Evolutionary conservation across 805 yeast genomes (phyloP), one percentile per base, ranked within the genome.

Genomic region (Metschnikowia gelsemii): DNA sequence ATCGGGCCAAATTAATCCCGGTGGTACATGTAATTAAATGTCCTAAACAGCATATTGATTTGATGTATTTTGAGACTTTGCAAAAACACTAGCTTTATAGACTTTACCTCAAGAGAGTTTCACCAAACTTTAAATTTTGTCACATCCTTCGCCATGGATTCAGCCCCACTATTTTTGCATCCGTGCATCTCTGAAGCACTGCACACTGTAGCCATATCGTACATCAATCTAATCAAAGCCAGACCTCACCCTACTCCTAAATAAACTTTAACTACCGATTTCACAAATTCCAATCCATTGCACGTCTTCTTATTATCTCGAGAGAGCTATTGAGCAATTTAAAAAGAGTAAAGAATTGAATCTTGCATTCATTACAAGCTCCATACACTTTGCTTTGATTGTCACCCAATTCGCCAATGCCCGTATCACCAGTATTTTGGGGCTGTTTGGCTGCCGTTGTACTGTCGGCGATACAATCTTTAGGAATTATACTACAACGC

Each of bases 401-500:
- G 30, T 27, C 25, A 20, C 35, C n/a, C 26, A 32, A 5, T 19
- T 21, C 22, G 8, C 20, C 21, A 36, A 44, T 40, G 48, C 41
- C 38, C 6, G 24, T 16, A 21, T 38, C 53, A 6, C 34, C 55
- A 14, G 52, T 50, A 14, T 32, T 42, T 16, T 44, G 47, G 51
- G 91, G 91, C 8, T 80, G 87, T 46, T 51, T 71, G 3, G 87
- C 82, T 8, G 95, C 91, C 9, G 73, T 87, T 8, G 50, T 82
- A 8, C 84, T 95, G 6, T 80, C 90, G 2, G 88, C 88, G 1
- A 72, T 82, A 25, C 96, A 88, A 61, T 81, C 93, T 1, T 64
- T 87, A 14, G 96, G 96, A 0, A 73, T 87, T 28, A 86, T 93
- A 2, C 68, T 87, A 28, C 96, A 88, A 62, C 68, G 96, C 35